Conservation (phyloP, 1,284 basidiomycete genomes). For the Austroboletus niveus region DNA sequence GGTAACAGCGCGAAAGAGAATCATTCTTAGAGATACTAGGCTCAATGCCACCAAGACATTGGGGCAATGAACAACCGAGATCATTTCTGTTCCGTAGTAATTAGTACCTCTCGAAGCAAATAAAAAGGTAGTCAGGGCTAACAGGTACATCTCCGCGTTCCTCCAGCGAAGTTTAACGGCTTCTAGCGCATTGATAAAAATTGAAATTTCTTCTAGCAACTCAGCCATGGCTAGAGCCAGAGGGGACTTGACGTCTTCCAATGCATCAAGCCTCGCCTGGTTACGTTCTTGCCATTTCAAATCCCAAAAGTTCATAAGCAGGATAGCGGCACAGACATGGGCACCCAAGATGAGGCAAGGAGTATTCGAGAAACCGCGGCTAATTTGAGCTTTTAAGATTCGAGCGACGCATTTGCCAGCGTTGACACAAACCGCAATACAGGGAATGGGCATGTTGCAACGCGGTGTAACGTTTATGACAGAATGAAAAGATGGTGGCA, state of each 20-base stretch:
- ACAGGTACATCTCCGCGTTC: constrained; percentile 44
- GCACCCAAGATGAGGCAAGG: constrained; percentile 42
- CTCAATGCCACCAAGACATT: constrained; percentile 27
- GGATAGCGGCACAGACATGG: constrained; percentile 44
- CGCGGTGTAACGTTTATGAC: constrained; percentile 24
- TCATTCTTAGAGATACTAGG: constrained; percentile 15
- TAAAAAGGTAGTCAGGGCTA: constrained; percentile 22
- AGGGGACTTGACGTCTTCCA: constrained; percentile 43
- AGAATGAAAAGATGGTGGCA: constrained; percentile 41
- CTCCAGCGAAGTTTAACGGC: constrained; percentile 42
- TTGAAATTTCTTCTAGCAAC: constrained; percentile 39
- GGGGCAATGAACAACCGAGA: constrained; percentile 28
- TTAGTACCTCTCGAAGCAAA: constrained; percentile 5
- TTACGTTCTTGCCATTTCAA: constrained; percentile 44
- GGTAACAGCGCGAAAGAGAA: constrained; percentile 3
- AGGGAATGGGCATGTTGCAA: constrained; percentile 41
- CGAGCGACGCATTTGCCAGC: constrained; percentile 63
- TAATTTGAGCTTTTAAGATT: constrained; percentile 53
- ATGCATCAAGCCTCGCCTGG: constrained; percentile 22
- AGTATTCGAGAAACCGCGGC: constrained; percentile 41
- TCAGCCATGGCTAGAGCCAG: constrained; percentile 39
- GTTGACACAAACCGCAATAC: constrained; percentile 64
- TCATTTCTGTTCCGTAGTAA: constrained; percentile 20
- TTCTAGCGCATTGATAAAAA: constrained; percentile 43
- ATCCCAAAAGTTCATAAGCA: constrained; percentile 51